phyloP scores from a whole-genome alignment of 2,329 filamentous ascomycete genomes.

The Endocalyx cinctus region DNA sequence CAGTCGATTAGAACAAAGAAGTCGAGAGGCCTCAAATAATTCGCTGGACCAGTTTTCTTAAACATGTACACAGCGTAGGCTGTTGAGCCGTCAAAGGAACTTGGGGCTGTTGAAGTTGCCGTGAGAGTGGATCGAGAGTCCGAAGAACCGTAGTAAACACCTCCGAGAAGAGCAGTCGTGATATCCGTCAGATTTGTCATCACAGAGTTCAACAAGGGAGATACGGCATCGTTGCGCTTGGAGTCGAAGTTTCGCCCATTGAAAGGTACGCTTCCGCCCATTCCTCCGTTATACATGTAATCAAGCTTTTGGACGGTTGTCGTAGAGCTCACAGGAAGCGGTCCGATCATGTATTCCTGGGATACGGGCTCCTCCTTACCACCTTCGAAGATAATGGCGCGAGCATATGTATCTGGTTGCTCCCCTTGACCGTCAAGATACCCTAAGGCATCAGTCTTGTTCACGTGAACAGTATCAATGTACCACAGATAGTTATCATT shows the following conservation, averaged over 20 bases:
- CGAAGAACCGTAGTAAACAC: constrained; percentile 27
- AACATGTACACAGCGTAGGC: constrained; percentile 38
- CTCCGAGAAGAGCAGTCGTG: constrained; percentile 33
- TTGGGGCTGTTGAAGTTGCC: constrained; percentile 30
- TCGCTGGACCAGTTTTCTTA: constrained; percentile 32
- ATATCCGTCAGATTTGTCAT: constrained; percentile 43
- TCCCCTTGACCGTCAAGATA: constrained; percentile 35
- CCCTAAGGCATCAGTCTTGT: constrained; percentile 41
- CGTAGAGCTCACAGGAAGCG: constrained; percentile 36
- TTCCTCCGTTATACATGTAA: constrained; percentile 40
- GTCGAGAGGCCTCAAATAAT: constrained; percentile 39
- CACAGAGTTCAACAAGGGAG: constrained; percentile 30
- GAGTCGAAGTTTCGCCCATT: constrained; percentile 30
- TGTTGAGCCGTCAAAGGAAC: constrained; percentile 35
- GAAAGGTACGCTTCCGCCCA: constrained; percentile 30
- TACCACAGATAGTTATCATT: constrained; percentile 43
- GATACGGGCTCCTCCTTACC: constrained; percentile 37
- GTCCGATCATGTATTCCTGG: constrained; percentile 46
- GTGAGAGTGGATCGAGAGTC: constrained; percentile 27
- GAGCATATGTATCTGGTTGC: constrained; percentile 37
- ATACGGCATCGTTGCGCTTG: constrained; percentile 25
- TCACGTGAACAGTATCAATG: constrained; percentile 43
- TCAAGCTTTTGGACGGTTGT: constrained; percentile 35
- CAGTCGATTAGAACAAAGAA: constrained; percentile 40
- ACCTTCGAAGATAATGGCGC: constrained; percentile 41